Evolutionary conservation across 108 stramenopile genomes (phyloP), one percentile per base, ranked within the genome.

Genomic region (Cyclostephanos invisitatus): DNA sequence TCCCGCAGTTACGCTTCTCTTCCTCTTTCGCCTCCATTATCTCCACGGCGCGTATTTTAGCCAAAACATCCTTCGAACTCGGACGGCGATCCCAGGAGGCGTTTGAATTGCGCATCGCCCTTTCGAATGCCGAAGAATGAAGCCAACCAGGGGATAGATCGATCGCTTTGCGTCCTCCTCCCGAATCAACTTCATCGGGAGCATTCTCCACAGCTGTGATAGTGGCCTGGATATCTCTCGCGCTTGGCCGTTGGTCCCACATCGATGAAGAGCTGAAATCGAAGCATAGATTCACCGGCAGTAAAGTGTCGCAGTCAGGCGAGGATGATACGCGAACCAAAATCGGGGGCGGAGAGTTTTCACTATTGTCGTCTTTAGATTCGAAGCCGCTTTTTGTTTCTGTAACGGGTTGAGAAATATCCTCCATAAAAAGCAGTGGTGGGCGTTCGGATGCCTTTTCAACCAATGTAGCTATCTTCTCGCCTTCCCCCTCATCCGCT

Each of bases 11-110:
- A 20, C 67, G 62, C 22, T 58, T 47, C 64, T 81, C 80, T 2
- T 54, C 50, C 35, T 29, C 40, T 44, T 72, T 66, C 18, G 50
- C 65, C 40, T 71, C 80, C 21, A 28, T 18, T 58, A 71, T 35
- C 38, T 81, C 80, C 17, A 70, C 80, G 32, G 74, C 80, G 22
- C 65, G 69, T 18, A 81, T 81, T 21, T 64, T 67, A 27, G 80
- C 80, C 70, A 75, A 71, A 47, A 81, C 74, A 54, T 81, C 80
- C 29, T 70, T 56, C 40, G 74, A 67, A 29, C 67, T 67, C 2
- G 80, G 80, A 36, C 80, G 73, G 17, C 70, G 70, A 71, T 81
- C 80, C 80, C 80, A 81, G 8, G 80, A 74, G 12, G 80, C 57
- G 28, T 81, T 71, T 0, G 80, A 81, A 17, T 70, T 74, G 6